Evolutionary conservation across 129 eudicot genomes (phyloP), one percentile per base, ranked within the genome.

Genomic region (Glebionis coronaria): DNA sequence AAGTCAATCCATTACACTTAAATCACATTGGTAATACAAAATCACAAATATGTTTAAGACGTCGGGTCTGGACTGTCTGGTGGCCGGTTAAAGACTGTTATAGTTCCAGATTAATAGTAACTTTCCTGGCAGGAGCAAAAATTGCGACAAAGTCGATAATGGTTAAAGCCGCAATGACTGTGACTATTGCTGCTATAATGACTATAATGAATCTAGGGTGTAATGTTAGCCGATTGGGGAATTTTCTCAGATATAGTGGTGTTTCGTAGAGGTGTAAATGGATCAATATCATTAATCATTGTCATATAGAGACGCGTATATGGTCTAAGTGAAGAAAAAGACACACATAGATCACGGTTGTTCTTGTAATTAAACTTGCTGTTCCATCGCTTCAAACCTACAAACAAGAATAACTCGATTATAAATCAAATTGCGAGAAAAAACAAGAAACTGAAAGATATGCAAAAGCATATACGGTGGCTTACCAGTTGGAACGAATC

Each of bases 401-500:
- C 82, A 87, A 54, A 25, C 14, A 2, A 12, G 62, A 49, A 54
- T 5, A 52, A 21, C 47, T 31, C 7, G 10, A 35, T 7, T 35
- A 6, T 1, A 35, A 35, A 35, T 35, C 44, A 23, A 11, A 8
- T 46, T 46, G 15, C 25, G 1, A 28, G 29, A 0, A 27, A 49
- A 59, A 3, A 1, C n/a, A n/a, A n/a, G n/a, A n/a, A n/a, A n/a
- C n/a, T n/a, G n/a, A n/a, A n/a, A n/a, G n/a, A n/a, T n/a, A n/a
- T n/a, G n/a, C n/a, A 14, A 2, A 38, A 12, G 9, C 3, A 44
- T 3, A 58, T n/a, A 55, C 13, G 8, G 4, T 9, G 23, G 4
- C 51, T 78, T 67, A 93, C 99, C 87, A 5, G 87, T 61, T 46
- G 99, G 95, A 15, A 82, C 82, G 49, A 73, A 76, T 31, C 97